Conservation (phyloP, 306 rosid genomes). For the Cucurbita moschata region DNA sequence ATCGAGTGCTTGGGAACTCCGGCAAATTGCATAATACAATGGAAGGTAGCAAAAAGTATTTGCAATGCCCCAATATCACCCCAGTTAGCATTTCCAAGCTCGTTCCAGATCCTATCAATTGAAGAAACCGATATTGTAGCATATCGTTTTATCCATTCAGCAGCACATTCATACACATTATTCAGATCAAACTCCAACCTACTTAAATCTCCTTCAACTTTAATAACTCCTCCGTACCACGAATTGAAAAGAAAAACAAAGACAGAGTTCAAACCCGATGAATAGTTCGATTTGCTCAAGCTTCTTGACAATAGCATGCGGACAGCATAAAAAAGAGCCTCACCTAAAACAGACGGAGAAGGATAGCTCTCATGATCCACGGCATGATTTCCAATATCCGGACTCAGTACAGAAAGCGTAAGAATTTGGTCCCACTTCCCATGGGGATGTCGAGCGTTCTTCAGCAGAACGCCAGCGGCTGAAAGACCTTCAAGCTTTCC, state of each 20-base stretch:
- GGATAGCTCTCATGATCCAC: constrained; percentile 42
- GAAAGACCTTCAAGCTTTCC: constrained; percentile 80
- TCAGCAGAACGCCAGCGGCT: constrained; percentile 67
- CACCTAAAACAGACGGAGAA: constrained; percentile 52
- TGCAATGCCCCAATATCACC: constrained; percentile 79
- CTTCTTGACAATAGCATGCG: constrained; percentile 76
- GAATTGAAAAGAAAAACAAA: constrained; percentile 80
- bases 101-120: constrained; percentile 85
- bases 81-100: constrained; percentile 97
- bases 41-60: constrained; percentile 82
- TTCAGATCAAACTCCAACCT: constrained; percentile 62
- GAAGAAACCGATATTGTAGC: constrained; percentile 75
- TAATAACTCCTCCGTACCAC: constrained; percentile 82
- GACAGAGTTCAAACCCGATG: constrained; percentile 42
- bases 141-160: constrained; percentile 82
- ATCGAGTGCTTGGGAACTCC: constrained; percentile 81
- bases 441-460: constrained; percentile 74
- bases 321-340: constrained; percentile 76
- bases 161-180: constrained; percentile 82
- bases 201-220: constrained; percentile 88
- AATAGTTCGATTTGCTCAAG: constrained; percentile 54
- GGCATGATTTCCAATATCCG: constrained; percentile 50
- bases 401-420: constrained; percentile 68
- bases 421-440: constrained; percentile 91
- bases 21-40: constrained; percentile 62